Conservation (phyloP, 768 basidiomycete species). For the Astraeus odoratus region DNA sequence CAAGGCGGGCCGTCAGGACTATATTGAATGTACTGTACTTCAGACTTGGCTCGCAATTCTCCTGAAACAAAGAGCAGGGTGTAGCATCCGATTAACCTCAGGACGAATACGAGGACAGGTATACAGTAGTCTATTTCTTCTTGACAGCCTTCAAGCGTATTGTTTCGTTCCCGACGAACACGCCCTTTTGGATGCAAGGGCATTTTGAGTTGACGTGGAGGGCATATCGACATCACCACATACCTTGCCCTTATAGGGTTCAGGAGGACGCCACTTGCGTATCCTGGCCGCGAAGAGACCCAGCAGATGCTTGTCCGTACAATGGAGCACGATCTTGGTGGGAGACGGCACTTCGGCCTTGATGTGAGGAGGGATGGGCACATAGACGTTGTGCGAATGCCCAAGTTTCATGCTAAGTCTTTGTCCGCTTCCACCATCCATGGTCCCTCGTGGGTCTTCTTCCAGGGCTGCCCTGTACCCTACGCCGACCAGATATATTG, state of each 20-base stretch:
- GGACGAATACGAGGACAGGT: conserved; percentile 1
- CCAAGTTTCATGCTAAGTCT: conserved; percentile 89
- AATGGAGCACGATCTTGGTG: conserved; percentile 76
- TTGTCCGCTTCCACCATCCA: conserved; percentile 52
- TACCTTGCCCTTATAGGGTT: conserved; percentile 98
- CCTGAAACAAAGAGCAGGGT: too few relatives aligned
- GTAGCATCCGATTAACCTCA: not conserved
- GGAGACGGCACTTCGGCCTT: conserved; percentile 72
- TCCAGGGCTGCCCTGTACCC: conserved; percentile 89
- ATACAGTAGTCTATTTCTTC: conserved; percentile 69
- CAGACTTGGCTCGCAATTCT: too few relatives aligned
- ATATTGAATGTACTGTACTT: too few relatives aligned
- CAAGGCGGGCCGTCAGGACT: too few relatives aligned
- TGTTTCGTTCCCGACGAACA: conserved; percentile 90
- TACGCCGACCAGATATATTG: conserved; percentile 88
- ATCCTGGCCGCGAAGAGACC: conserved; percentile 87
- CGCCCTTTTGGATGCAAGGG: conserved; percentile 48
- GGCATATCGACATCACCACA: conserved; percentile 19
- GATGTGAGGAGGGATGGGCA: conserved; percentile 79
- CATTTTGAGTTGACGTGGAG: not conserved
- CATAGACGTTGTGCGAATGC: conserved; percentile 79
- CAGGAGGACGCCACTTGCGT: conserved; percentile 78
- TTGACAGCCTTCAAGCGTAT: conserved; percentile 88
- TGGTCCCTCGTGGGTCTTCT: conserved; percentile 59
- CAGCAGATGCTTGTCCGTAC: conserved; percentile 83